Conservation (phyloP, 768 basidiomycete species). For the Serendipita vermifera region DNA sequence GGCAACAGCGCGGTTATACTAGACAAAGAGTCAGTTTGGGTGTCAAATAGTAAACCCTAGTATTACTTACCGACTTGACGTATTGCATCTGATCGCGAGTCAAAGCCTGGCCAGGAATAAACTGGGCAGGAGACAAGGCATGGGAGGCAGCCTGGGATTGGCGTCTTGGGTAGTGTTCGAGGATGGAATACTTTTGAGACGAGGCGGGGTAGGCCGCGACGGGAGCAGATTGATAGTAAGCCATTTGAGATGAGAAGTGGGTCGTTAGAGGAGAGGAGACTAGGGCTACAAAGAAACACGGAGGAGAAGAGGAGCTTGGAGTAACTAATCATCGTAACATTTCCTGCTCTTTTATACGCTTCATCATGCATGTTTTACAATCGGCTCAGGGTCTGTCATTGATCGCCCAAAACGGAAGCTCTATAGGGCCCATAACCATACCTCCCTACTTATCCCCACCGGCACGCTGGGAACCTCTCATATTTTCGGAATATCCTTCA, state of each 20-base stretch:
- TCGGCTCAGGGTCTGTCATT: too few species aligned
- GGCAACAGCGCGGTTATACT: constrained; percentile 8
- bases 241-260: too few species aligned
- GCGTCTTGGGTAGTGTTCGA: constrained; percentile 2
- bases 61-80: constrained; percentile 5
- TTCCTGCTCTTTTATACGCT: neutral
- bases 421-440: too few species aligned
- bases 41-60: neutral
- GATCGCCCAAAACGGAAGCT: too few species aligned
- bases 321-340: too few species aligned
- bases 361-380: too few species aligned
- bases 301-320: neutral
- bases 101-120: constrained; percentile 5
- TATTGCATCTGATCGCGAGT: constrained; percentile 8
- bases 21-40: too few species aligned
- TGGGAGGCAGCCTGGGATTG: neutral
- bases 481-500: too few species aligned
- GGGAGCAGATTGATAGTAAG: neutral
- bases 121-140: constrained; percentile 6
- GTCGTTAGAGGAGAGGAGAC: too few species aligned
- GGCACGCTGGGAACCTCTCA: too few species aligned
- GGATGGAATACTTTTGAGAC: constrained; percentile 8
- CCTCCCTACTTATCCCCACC: too few species aligned
- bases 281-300: neutral
- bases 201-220: neutral